These are phyloP conservation scores for Beauveria asiatica DNA, from an alignment of 2,329 filamentous ascomycete genomes.

Conservation along the genomic window DNA sequence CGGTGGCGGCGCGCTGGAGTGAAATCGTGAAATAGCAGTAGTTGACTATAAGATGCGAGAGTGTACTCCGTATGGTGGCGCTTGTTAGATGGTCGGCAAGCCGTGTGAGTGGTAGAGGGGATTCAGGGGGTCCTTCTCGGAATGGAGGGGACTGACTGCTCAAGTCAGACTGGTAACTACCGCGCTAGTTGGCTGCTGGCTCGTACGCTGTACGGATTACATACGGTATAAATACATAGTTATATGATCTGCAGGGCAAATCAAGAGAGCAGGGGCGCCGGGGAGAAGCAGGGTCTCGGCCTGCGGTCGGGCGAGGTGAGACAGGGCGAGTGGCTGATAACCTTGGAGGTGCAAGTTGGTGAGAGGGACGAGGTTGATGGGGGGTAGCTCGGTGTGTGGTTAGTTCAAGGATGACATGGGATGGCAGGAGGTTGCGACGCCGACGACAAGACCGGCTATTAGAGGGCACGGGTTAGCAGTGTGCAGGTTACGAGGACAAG, in stretches of 20 bases:
- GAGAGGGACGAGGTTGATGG: neutral
- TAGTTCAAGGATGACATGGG: neutral
- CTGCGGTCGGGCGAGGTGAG: neutral
- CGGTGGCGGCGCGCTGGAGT: neutral
- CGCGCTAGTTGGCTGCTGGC: neutral
- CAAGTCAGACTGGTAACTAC: neutral
- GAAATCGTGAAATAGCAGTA: neutral
- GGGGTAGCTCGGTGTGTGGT: neutral
- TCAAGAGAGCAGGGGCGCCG: neutral
- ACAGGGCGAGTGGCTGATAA: neutral
- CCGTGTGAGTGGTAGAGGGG: neutral
- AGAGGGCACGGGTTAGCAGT: neutral
- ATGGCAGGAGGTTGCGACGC: neutral
- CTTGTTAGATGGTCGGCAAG: neutral
- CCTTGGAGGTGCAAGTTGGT: too few relatives aligned
- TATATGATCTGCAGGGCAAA: neutral
- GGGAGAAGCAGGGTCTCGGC: neutral
- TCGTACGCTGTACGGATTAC: neutral
- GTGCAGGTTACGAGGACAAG: neutral
- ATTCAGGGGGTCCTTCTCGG: neutral
- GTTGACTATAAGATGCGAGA: neutral
- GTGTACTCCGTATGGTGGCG: neutral
- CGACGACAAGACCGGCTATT: neutral
- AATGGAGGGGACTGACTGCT: too few relatives aligned
- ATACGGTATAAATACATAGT: neutral